Conservation (phyloP, 768 basidiomycete species). For the Sporobolomyces phaffii region DNA sequence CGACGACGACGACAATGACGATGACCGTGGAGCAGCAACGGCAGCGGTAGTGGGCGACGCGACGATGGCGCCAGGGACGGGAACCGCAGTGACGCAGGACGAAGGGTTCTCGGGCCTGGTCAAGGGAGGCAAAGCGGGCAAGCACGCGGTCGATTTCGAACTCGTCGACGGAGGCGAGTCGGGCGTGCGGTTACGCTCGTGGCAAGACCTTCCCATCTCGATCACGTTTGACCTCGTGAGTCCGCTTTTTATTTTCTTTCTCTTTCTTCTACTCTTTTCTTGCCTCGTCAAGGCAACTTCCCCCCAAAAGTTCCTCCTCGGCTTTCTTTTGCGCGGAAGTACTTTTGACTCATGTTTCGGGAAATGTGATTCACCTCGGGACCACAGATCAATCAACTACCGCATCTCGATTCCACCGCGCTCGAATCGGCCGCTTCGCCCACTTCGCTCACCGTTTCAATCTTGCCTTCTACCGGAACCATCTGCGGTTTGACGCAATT, state of each 20-base stretch:
- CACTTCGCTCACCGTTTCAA: slow-evolving; percentile 56
- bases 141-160: slow-evolving; percentile 68
- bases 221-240: slow-evolving; percentile 71
- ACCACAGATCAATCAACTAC: slow-evolving; percentile 57
- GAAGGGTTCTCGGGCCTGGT: slow-evolving; percentile 59
- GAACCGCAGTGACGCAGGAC: slow-evolving; percentile 36
- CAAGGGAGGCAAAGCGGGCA: slow-evolving; percentile 51
- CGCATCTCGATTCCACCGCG: slow-evolving; percentile 68
- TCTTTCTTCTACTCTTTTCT: too few relatives aligned
- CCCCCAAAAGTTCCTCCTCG: too few relatives aligned
- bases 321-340: too few relatives aligned
- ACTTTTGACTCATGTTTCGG: too few relatives aligned
- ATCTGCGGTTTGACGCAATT: slow-evolving; percentile 63
- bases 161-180: slow-evolving; percentile 71
- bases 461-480: slow-evolving; percentile 22
- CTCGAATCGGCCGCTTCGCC: slow-evolving; percentile 67
- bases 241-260: too few relatives aligned
- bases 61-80: slow-evolving; percentile 2
- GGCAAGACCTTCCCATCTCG: slow-evolving; percentile 67
- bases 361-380: too few relatives aligned
- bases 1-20: slow-evolving; percentile 42
- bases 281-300: too few relatives aligned
- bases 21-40: too few relatives aligned
- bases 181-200: slow-evolving; percentile 60
- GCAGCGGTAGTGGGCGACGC: too few relatives aligned